phyloP scores from a whole-genome alignment of 1,284 basidiomycete species.

The Anthracocystis walkeri region DNA sequence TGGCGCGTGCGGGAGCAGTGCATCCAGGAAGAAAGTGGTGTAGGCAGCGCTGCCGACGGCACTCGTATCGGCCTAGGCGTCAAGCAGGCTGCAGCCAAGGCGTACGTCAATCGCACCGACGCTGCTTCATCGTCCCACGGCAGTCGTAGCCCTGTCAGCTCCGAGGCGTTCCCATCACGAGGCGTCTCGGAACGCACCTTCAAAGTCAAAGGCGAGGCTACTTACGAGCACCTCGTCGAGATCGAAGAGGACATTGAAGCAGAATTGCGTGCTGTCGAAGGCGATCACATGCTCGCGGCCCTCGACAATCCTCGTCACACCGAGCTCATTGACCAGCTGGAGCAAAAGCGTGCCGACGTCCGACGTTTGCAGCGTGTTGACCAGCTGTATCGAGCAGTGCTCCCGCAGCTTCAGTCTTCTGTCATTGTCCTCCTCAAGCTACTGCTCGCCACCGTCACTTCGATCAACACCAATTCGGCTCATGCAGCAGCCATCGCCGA shows the following conservation, averaged over 20 bases:
- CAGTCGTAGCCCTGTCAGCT: conserved; percentile 57
- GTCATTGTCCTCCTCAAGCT: conserved; percentile 69
- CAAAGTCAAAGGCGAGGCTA: conserved; percentile 60
- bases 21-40: conserved; percentile 90
- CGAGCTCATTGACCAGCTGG: conserved; percentile 38
- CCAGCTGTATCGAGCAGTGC: conserved; percentile 58
- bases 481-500: conserved; percentile 65
- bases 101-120: conserved; percentile 38
- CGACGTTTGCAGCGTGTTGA: conserved; percentile 63
- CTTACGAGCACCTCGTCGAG: conserved; percentile 59
- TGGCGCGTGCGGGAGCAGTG: conserved; percentile 95
- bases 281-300: conserved; percentile 61
- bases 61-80: conserved; percentile 53
- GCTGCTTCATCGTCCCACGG: conserved; percentile 55
- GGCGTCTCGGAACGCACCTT: conserved; percentile 36
- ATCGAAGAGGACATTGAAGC: conserved; percentile 57
- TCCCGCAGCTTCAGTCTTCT: conserved; percentile 63
- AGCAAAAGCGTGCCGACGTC: conserved; percentile 61
- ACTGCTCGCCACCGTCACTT: conserved; percentile 66
- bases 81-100: conserved; percentile 23
- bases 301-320: conserved; percentile 60
- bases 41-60: conserved; percentile 76
- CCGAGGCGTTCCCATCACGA: conserved; percentile 42
- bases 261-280: conserved; percentile 53
- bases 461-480: conserved; percentile 63